Evolutionary conservation across 2,329 filamentous ascomycete species (phyloP).

Genomic region (Arthrobotrys megalospora): DNA sequence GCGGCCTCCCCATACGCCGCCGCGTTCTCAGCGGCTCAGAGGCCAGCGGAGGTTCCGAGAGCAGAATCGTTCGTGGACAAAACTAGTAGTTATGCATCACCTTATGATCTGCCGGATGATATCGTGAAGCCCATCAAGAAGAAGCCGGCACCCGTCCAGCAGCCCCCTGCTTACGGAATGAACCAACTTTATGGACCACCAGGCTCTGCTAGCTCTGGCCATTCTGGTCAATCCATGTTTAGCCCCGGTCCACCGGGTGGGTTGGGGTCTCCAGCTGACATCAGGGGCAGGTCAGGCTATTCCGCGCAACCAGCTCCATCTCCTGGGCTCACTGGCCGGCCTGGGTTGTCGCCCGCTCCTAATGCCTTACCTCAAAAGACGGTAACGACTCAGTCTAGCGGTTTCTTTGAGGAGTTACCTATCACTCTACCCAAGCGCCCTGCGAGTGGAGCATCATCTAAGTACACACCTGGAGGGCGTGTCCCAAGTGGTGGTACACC

Average conservation of each 20-base stretch:
- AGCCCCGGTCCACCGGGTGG: conserved; percentile 43
- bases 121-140: conserved; percentile 78
- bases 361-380: conserved; percentile 30
- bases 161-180: conserved; percentile 41
- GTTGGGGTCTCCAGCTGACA: conserved; percentile 47
- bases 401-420: conserved; percentile 53
- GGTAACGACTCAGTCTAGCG: conserved; percentile 31
- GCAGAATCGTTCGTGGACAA: conserved; percentile 91
- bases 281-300: conserved; percentile 48
- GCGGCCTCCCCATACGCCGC: conserved; percentile 63
- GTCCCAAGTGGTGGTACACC: conserved; percentile 22
- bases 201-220: conserved; percentile 21
- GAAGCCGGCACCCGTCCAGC: conserved; percentile 72
- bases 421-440: conserved; percentile 41
- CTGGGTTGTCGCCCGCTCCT: conserved; percentile 29
- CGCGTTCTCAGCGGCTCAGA: conserved; percentile 66
- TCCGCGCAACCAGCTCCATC: conserved; percentile 28
- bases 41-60: conserved; percentile 71
- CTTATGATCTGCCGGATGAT: conserved; percentile 94
- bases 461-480: conserved; percentile 40
- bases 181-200: conserved; percentile 26
- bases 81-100: conserved; percentile 92
- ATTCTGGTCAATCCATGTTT: conserved; percentile 39
- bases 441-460: conserved; percentile 33
- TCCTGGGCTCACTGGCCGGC: conserved; percentile 16